Base-by-base conservation (phyloP, 2,329 filamentous ascomycete genomes). In the Neopestalotiopsis clavispora region DNA sequence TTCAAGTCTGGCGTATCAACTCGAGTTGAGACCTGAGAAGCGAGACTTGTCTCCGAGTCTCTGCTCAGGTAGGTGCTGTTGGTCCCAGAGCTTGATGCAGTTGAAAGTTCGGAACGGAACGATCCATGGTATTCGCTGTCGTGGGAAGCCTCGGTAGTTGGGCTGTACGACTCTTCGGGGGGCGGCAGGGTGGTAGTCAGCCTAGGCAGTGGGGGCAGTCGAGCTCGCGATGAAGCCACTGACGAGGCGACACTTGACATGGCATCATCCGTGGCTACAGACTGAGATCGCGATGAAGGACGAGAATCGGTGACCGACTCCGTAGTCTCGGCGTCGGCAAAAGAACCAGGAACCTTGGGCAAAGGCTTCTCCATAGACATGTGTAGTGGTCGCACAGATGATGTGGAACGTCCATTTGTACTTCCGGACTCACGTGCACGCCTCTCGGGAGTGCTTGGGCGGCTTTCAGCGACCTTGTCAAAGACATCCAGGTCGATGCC, bases 11-110 rank as follows among this genome's bases (percentile, higher is more conserved):
- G 94, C 0, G 94, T 97, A 1, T 94, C 97, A 17, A 94, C 95
- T 68, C 95, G 86, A 2, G 95, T 98, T 1, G 95, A 97, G 0
- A 90, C 91, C 76, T 92, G 91, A 1, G 95, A 98, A 1, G 94
- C 79, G 38, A 93, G 85, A 78, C 94, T 97, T 62, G 89, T 88
- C 75, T 95, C 93, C 0, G 94, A 97, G 74, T 94, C 92, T 40
- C 92, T 90, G 82, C 91, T 94, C 65, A 91, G 84, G 74, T 92
- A 95, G 3, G 93, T 95, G 78, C 91, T 93, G 75, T 88, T 92
- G 70, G 93, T 95, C 67, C 92, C 94, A 23, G 90, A 90, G 76
- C 92, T 95, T 2, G 92, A 94, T 7, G 91, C 89, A 52, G 91
- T 91, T 73, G 94, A 87, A 71, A 91, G 94, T 70, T 93, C 92